Conservation (phyloP, 371 early-diverging fungal genomes). For the Apophysomyces sp. region DNA sequence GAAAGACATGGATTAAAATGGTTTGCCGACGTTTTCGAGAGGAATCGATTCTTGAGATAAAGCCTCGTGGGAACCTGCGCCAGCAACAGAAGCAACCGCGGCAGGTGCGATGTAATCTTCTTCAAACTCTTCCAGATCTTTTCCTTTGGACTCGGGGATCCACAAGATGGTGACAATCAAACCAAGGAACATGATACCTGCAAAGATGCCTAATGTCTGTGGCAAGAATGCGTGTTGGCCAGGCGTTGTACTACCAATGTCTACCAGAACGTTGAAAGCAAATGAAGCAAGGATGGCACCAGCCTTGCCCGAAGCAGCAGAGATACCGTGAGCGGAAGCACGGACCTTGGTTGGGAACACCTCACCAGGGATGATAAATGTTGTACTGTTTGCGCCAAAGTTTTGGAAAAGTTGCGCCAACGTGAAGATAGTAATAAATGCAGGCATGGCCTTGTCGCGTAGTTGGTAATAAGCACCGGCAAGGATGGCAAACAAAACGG, state of each 20-base stretch:
- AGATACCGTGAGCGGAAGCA: slow-evolving; percentile 86
- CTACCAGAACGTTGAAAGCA: slow-evolving; percentile 60
- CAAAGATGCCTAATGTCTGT: slow-evolving; percentile 65
- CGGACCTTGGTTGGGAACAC: slow-evolving; percentile 91
- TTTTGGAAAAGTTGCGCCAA: slow-evolving; percentile 81
- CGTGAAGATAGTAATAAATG: slow-evolving; percentile 74
- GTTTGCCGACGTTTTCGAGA: neutral
- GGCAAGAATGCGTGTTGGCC: slow-evolving; percentile 66
- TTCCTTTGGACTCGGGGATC: slow-evolving; percentile 59
- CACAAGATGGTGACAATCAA: slow-evolving; percentile 46
- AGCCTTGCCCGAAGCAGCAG: slow-evolving; percentile 85
- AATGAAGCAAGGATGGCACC: slow-evolving; percentile 70
- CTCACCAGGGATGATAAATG: slow-evolving; percentile 90
- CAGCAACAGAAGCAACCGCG: neutral
- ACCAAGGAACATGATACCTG: slow-evolving; percentile 70
- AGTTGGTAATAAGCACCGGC: slow-evolving; percentile 66
- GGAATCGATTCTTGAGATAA: neutral
- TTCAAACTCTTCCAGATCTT: slow-evolving; percentile 58
- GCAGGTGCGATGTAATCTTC: slow-evolving; percentile 29
- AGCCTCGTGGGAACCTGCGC: neutral
- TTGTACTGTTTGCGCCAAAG: slow-evolving; percentile 92
- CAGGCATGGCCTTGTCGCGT: slow-evolving; percentile 53
- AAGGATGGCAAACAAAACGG: slow-evolving; percentile 75
- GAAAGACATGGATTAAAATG: neutral
- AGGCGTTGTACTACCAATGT: slow-evolving; percentile 47